These are phyloP conservation scores for Lentinula lateritia DNA, from an alignment of 768 basidiomycete species.

Conservation along the genomic window DNA sequence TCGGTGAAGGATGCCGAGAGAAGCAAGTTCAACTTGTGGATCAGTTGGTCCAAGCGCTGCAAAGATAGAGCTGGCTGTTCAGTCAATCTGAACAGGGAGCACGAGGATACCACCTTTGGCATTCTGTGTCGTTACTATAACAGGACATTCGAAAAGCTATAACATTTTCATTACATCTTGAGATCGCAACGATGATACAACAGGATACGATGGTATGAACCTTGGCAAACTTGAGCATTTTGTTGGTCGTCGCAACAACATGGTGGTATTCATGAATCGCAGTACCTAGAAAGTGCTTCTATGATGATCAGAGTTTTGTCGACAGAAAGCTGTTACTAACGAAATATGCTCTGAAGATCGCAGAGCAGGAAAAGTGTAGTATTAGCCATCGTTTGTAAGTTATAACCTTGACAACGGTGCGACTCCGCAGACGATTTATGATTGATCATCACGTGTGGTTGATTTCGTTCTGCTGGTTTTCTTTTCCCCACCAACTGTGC, in stretches of 20 bases:
- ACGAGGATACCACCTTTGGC: slow-evolving; percentile 49
- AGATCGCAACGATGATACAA: background rate
- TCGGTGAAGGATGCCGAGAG: slow-evolving; percentile 51
- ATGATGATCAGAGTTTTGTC: background rate
- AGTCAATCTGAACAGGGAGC: background rate
- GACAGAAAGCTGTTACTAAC: slow-evolving; percentile 32
- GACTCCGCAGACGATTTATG: background rate
- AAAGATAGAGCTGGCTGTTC: background rate
- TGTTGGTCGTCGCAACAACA: slow-evolving; percentile 63
- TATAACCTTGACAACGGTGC: background rate
- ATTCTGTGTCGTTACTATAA: slow-evolving; percentile 84
- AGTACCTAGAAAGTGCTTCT: slow-evolving; percentile 20
- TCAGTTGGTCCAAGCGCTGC: slow-evolving; percentile 69
- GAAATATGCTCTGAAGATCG: slow-evolving; percentile 75
- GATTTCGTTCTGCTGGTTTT: background rate
- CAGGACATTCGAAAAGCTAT: slow-evolving; percentile 50
- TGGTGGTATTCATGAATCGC: slow-evolving; percentile 69
- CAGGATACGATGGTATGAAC: slow-evolving; percentile 23
- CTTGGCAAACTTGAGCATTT: slow-evolving; percentile 74
- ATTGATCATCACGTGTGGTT: background rate
- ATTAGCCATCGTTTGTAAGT: slow-evolving; percentile 1
- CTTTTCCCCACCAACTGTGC: background rate
- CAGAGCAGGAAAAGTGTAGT: slow-evolving; percentile 70
- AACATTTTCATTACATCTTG: background rate
- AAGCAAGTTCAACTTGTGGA: slow-evolving; percentile 49